These are phyloP conservation scores for Dactylellina leptospora DNA, from an alignment of 2,329 filamentous ascomycete species.

Conservation along the genomic window DNA sequence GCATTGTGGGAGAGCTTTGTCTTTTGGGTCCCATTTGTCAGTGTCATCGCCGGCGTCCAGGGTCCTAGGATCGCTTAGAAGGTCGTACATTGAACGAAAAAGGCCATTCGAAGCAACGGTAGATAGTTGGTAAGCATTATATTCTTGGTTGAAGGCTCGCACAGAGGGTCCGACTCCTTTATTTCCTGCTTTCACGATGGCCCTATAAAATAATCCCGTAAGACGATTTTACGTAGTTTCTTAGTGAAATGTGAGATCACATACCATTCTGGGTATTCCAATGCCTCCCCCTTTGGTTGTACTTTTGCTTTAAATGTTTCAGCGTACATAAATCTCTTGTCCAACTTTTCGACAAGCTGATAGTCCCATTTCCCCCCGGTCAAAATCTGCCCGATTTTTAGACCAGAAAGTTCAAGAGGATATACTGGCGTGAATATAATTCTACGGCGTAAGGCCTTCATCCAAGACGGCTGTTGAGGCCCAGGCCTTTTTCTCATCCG, in stretches of 20 bases:
- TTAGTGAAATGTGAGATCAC: slow-evolving; percentile 16
- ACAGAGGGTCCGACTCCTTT: slow-evolving; percentile 21
- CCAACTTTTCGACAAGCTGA: slow-evolving; percentile 29
- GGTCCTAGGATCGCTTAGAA: slow-evolving; percentile 28
- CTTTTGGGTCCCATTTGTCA: slow-evolving; percentile 23
- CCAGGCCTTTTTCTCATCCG: slow-evolving; percentile 25
- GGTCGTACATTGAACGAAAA: slow-evolving; percentile 28
- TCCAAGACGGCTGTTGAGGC: slow-evolving; percentile 27
- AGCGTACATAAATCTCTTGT: slow-evolving; percentile 23
- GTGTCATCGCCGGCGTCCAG: slow-evolving; percentile 14
- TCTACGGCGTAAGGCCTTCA: slow-evolving; percentile 18
- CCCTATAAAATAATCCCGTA: slow-evolving; percentile 21
- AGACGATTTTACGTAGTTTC: slow-evolving; percentile 13
- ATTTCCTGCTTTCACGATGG: slow-evolving; percentile 29
- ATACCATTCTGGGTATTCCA: slow-evolving; percentile 19
- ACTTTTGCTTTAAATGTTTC: slow-evolving; percentile 34
- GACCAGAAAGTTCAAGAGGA: slow-evolving; percentile 29
- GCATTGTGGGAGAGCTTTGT: slow-evolving; percentile 25
- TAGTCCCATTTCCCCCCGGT: slow-evolving; percentile 18
- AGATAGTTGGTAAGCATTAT: slow-evolving; percentile 25
- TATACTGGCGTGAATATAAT: slow-evolving; percentile 20
- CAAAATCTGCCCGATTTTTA: slow-evolving; percentile 34
- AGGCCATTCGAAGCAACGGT: slow-evolving; percentile 22
- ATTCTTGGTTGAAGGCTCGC: slow-evolving; percentile 25
- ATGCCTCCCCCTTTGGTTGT: slow-evolving; percentile 14